Conservation (phyloP, 2,329 filamentous ascomycete species). For the Torrubiellomyces zombiae region DNA sequence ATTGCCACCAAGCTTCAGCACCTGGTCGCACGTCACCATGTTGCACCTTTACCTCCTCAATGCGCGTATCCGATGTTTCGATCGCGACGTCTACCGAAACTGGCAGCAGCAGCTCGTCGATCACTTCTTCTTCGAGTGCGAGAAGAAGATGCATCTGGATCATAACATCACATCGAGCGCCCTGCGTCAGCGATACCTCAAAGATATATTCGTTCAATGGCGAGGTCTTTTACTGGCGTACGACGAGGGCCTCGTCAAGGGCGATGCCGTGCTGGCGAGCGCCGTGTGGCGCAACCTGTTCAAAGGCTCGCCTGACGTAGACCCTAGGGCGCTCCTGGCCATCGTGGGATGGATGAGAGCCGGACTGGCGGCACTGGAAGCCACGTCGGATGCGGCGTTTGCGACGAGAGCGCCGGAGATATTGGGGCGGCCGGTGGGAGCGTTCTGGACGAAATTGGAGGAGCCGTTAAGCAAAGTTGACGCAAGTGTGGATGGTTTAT, state of each 20-base stretch:
- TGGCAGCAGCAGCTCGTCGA: constrained; percentile 88
- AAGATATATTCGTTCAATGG: constrained; percentile 90
- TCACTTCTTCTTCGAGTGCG: constrained; percentile 84
- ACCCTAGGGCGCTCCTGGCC: constrained; percentile 32
- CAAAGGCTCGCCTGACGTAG: constrained; percentile 45
- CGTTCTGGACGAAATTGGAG: constrained; percentile 28
- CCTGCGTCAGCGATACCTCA: constrained; percentile 50
- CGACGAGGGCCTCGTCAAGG: constrained; percentile 63
- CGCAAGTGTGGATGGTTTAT: constrained; percentile 1
- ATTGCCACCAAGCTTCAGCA: constrained; percentile 76
- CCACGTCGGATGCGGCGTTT: constrained; percentile 27
- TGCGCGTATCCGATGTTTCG: constrained; percentile 66
- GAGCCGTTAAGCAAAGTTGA: too few species aligned
- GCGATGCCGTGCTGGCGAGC: constrained; percentile 60
- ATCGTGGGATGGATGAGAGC: constrained; percentile 40
- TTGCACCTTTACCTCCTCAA: constrained; percentile 89
- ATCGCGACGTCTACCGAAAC: constrained; percentile 46
- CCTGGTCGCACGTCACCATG: constrained; percentile 92
- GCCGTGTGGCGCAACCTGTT: constrained; percentile 92
- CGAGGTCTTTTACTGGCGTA: constrained; percentile 71
- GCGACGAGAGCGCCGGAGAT: constrained; percentile 15
- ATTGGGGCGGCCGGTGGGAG: constrained; percentile 17
- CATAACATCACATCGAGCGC: constrained; percentile 50
- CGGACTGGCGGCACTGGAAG: constrained; percentile 29
- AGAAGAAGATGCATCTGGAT: constrained; percentile 65